Percentiles rank a stretch among this genome's conserved stretches.
These are phyloP conservation scores for Gossypium davidsonii DNA, from an alignment of 441 rosid genomes.

Conservation along the genomic window DNA sequence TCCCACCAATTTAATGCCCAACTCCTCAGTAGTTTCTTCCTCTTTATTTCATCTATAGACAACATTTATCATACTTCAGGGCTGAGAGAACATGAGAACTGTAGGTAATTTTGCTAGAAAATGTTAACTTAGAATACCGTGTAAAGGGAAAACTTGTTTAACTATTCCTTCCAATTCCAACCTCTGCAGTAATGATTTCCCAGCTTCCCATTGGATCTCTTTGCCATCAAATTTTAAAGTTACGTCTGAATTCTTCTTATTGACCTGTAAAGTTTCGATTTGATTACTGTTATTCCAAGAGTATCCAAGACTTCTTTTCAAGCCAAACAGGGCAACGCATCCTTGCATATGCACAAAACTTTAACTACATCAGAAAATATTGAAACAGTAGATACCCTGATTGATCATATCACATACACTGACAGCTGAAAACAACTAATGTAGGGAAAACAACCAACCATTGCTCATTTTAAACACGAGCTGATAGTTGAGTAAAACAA, in stretches of 20 bases:
- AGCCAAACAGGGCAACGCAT: background rate
- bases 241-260: conserved; percentile 29
- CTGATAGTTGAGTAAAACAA: background rate
- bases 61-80: conserved; percentile 19
- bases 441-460: background rate
- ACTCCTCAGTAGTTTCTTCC: conserved; percentile 61
- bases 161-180: conserved; percentile 64
- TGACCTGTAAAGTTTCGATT: conserved; percentile 40
- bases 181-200: conserved; percentile 59
- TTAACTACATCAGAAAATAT: background rate
- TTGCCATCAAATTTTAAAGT: conserved; percentile 40
- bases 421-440: background rate
- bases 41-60: conserved; percentile 57
- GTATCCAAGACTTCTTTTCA: background rate
- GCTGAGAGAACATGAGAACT: conserved; percentile 11
- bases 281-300: background rate
- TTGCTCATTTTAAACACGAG: background rate
- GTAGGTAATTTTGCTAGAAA: conserved; percentile 12
- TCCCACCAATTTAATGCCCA: conserved; percentile 85
- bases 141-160: conserved; percentile 72
- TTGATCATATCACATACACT: background rate
- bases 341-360: background rate
- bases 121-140: conserved; percentile 43
- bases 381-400: background rate
- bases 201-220: conserved; percentile 52